Evolutionary conservation across 257 asterid genomes (phyloP).

Genomic region (Eustoma russellianum): DNA sequence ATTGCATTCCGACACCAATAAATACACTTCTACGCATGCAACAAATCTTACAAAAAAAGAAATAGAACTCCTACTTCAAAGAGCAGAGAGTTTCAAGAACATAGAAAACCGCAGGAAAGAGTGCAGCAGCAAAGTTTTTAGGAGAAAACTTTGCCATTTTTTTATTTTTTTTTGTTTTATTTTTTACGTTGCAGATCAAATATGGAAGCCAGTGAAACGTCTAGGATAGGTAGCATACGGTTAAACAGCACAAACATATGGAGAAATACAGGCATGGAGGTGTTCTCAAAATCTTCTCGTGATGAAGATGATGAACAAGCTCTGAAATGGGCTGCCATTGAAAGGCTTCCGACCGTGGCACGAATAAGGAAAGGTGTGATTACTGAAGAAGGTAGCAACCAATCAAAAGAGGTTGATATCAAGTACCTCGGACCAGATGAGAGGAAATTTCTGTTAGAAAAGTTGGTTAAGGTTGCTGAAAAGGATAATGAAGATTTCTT

Average conservation of each 20-base stretch:
- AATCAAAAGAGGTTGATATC: slow-evolving; percentile 24
- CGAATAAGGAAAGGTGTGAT: neutral
- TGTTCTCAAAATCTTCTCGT: neutral
- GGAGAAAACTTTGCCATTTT: too few relatives aligned
- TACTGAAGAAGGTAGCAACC: neutral
- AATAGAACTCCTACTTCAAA: too few relatives aligned
- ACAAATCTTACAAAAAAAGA: too few relatives aligned
- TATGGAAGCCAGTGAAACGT: neutral
- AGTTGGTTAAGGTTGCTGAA: slow-evolving; percentile 24
- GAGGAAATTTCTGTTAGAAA: slow-evolving; percentile 24
- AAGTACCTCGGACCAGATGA: slow-evolving; percentile 23
- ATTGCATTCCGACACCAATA: too few relatives aligned
- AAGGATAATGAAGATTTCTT: slow-evolving; percentile 33
- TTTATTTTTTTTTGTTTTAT: neutral
- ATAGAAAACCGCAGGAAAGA: too few relatives aligned
- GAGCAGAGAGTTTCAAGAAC: too few relatives aligned
- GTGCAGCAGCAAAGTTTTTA: too few relatives aligned
- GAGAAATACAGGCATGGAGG: neutral
- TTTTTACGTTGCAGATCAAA: too few relatives aligned
- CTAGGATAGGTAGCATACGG: neutral
- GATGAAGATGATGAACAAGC: slow-evolving; percentile 2
- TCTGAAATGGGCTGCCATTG: too few relatives aligned
- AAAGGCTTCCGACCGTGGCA: neutral
- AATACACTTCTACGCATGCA: too few relatives aligned
- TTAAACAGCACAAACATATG: neutral